Percentiles rank a stretch among this genome's conserved stretches.
These are phyloP conservation scores for Neophaeococcomyces mojaviensis DNA, from an alignment of 2,329 filamentous ascomycete species.

Conservation along the genomic window DNA sequence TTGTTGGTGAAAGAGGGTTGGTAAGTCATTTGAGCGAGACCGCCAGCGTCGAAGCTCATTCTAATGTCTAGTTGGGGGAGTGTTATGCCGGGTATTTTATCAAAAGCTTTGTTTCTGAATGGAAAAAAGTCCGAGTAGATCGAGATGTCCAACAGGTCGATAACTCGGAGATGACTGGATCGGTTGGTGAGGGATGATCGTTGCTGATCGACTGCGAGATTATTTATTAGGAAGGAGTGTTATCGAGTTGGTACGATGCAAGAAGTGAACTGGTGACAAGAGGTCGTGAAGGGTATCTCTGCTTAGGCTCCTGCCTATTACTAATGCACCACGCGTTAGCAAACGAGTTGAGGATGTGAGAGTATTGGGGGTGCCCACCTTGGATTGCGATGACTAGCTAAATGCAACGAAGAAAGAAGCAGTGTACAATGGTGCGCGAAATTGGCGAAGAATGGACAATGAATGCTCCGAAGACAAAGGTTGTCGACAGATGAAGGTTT, in stretches of 20 bases:
- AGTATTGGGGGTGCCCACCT: not conserved
- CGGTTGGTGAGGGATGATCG: not conserved
- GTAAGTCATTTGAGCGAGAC: conserved; percentile 99
- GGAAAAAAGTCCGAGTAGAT: conserved; percentile 3
- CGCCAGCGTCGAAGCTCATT: conserved; percentile 74
- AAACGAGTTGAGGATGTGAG: not conserved
- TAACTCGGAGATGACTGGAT: not conserved
- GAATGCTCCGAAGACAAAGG: conserved; percentile 2
- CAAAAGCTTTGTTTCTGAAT: conserved; percentile 1
- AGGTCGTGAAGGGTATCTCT: conserved; percentile 2
- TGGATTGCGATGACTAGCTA: not conserved
- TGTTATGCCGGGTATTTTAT: not conserved
- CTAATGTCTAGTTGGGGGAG: conserved; percentile 1
- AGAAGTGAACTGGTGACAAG: not conserved
- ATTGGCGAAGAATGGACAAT: conserved; percentile 6
- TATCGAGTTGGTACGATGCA: not conserved
- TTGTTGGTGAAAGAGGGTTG: conserved; percentile 60
- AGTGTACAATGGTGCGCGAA: conserved; percentile 2
- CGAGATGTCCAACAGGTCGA: conserved; percentile 10
- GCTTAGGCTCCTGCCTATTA: conserved; percentile 7
- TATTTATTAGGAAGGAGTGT: conserved; percentile 9
- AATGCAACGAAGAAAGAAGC: conserved; percentile 2
- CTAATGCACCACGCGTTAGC: not conserved
- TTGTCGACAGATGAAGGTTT: not conserved
- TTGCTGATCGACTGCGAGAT: conserved; percentile 1